Evolutionary conservation across 106 monocot genomes (phyloP), one percentile per base, ranked within the genome.

Genomic region (Dendrobium officinale): DNA sequence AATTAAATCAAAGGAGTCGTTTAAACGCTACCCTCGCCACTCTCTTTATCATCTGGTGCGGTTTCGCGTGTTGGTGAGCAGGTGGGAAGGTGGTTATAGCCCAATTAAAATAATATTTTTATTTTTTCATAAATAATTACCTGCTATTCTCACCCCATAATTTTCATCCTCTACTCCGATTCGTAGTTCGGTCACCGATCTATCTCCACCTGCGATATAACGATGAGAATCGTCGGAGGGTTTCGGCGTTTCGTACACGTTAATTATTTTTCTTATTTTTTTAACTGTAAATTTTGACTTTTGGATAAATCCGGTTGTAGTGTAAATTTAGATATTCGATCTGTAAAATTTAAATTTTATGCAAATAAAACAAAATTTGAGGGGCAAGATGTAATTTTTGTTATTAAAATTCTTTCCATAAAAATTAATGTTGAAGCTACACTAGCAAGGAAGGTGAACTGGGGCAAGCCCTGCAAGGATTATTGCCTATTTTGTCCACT

Each of bases 61-160:
- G 70, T 70, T 31, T 70, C 27, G 33, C 51, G 70, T 70, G 70
- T 70, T 70, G 70, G 9, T 31, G 27, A 70, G 70, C 70, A 70
- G 70, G 70, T 70, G 70, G 16, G 70, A 3, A 70, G 70, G 70
- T 70, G 33, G 33, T 70, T 70, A 70, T 70, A 33, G 33, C n/a
- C 6, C 18, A 22, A 61, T 61, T 61, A 6, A 61, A 61, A 61
- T 5, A n/a, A 22, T 13, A 2, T 3, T 13, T 13, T 51, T 51
- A 51, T 51, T 51, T 51, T 51, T 45, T 45, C 9, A 45, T 45
- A 45, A 45, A 7, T 45, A 45, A 45, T 51, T 51, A 51, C 15
- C 13, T 70, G 31, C 37, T 74, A 43, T 74, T 74, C 42, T 24
- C 27, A 20, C 74, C 8, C 42, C 15, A 3, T 43, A 20, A 19